These are phyloP conservation scores for Vitis riparia DNA, from an alignment of 164 flowering plant species.

Conservation along the genomic window DNA sequence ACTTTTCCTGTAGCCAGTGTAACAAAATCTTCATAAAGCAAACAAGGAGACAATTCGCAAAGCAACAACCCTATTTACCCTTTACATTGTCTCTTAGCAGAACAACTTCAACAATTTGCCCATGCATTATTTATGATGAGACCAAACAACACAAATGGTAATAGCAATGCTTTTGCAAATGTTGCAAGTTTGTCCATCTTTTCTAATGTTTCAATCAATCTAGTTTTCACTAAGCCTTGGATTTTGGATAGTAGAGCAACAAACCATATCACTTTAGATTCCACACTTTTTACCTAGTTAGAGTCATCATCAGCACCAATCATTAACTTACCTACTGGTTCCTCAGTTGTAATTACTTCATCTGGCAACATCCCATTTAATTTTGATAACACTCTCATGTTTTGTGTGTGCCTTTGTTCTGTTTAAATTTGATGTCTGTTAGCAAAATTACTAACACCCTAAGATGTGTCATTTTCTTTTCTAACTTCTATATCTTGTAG, in stretches of 20 bases:
- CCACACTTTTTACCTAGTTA: neutral
- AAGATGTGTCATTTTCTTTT: constrained; percentile 3
- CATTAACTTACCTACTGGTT: constrained; percentile 3
- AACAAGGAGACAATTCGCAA: neutral
- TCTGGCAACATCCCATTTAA: neutral
- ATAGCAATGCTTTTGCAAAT: too few species aligned
- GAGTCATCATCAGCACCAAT: neutral
- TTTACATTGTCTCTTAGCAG: neutral
- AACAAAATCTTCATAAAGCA: neutral
- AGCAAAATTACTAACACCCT: too few species aligned
- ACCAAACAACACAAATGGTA: too few species aligned
- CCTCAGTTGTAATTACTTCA: neutral
- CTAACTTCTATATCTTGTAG: constrained; percentile 2
- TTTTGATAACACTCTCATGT: neutral
- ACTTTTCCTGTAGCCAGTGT: neutral
- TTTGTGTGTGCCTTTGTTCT: neutral
- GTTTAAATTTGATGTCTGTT: too few species aligned
- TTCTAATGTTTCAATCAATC: neutral
- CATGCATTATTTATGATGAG: too few species aligned
- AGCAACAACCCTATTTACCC: neutral
- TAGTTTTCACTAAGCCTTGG: constrained; percentile 1
- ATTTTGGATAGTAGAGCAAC: constrained; percentile 12
- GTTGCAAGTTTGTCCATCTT: too few species aligned
- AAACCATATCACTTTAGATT: neutral
- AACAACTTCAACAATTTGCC: neutral